Percentiles rank a stretch among this genome's conserved stretches.
Conservation (phyloP, 805 yeast species). For the Ogataea trehalophila region DNA sequence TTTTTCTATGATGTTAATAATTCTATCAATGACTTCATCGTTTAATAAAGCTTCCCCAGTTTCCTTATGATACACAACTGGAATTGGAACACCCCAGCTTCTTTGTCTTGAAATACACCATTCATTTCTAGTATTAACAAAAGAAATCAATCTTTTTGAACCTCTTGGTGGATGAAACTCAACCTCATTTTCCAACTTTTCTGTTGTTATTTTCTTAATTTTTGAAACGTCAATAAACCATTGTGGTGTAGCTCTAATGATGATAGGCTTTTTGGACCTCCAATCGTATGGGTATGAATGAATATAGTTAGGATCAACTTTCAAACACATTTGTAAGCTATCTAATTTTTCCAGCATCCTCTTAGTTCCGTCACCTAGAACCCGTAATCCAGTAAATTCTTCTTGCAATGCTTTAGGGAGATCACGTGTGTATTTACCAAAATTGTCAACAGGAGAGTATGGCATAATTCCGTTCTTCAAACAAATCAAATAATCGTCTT, state of each 20-base stretch:
- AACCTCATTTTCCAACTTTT: constrained; percentile 53
- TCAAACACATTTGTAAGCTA: constrained; percentile 40
- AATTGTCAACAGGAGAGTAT: constrained; percentile 73
- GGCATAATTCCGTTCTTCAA: constrained; percentile 49
- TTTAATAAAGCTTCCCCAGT: constrained; percentile 64
- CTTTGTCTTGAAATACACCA: constrained; percentile 99
- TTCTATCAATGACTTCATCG: constrained; percentile 48
- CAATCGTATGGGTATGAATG: constrained; percentile 97
- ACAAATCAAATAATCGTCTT: constrained; percentile 82
- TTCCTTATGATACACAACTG: constrained; percentile 62
- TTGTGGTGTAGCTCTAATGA: constrained; percentile 92
- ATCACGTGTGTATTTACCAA: constrained; percentile 59
- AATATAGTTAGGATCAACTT: constrained; percentile 44
- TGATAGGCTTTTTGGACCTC: constrained; percentile 94
- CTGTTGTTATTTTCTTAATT: constrained; percentile 58
- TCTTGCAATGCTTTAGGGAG: constrained; percentile 39
- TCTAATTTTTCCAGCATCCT: constrained; percentile 40
- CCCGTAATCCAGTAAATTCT: constrained; percentile 50
- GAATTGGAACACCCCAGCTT: constrained; percentile 97
- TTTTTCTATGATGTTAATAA: constrained; percentile 50
- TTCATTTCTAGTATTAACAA: constrained; percentile 73
- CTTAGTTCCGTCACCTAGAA: constrained; percentile 54
- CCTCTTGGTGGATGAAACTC: constrained; percentile 74
- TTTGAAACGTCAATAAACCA: constrained; percentile 88
- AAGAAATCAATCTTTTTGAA: constrained; percentile 61